These are phyloP conservation scores for Zelonia costaricensis DNA, from an alignment of 208 protist species.

Conservation along the genomic window DNA sequence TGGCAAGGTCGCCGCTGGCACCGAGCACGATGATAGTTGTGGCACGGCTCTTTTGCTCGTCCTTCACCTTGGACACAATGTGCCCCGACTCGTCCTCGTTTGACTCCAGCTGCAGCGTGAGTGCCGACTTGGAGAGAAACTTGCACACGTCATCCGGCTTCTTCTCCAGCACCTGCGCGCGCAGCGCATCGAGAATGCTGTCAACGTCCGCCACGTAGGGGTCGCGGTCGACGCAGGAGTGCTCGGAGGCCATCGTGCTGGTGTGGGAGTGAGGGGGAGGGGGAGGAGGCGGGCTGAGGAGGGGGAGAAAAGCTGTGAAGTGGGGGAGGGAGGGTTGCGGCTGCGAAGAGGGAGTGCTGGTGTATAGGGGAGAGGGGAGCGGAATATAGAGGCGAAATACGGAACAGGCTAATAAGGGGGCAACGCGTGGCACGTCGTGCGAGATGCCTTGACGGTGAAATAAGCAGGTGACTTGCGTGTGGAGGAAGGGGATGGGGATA, in stretches of 20 bases:
- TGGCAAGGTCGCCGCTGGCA: slow-evolving; percentile 90
- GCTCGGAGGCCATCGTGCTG: slow-evolving; percentile 16
- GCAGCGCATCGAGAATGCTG: slow-evolving; percentile 66
- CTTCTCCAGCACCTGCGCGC: slow-evolving; percentile 45
- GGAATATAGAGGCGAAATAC: too few relatives aligned
- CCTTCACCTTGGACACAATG: slow-evolving; percentile 53
- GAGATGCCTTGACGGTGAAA: too few relatives aligned
- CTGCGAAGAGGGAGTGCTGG: too few relatives aligned
- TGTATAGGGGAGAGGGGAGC: too few relatives aligned
- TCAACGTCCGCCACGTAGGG: slow-evolving; percentile 59
- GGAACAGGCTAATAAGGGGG: too few relatives aligned
- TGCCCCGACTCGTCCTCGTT: slow-evolving; percentile 29
- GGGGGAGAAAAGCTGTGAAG: too few relatives aligned
- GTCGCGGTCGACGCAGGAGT: slow-evolving; percentile 17
- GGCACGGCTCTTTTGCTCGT: slow-evolving; percentile 48
- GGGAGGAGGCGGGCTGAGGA: too few relatives aligned
- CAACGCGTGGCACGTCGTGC: too few relatives aligned
- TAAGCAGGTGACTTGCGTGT: too few relatives aligned
- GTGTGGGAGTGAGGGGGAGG: too few relatives aligned
- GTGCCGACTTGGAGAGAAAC: slow-evolving; percentile 45
- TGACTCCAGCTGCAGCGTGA: slow-evolving; percentile 30
- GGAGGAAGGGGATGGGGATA: too few relatives aligned
- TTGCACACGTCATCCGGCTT: slow-evolving; percentile 56
- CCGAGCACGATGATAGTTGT: slow-evolving; percentile 90
- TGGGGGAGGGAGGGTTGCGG: too few relatives aligned